Base-by-base conservation (phyloP, 495 filamentous ascomycete genomes). In the Niebla homalea region DNA sequence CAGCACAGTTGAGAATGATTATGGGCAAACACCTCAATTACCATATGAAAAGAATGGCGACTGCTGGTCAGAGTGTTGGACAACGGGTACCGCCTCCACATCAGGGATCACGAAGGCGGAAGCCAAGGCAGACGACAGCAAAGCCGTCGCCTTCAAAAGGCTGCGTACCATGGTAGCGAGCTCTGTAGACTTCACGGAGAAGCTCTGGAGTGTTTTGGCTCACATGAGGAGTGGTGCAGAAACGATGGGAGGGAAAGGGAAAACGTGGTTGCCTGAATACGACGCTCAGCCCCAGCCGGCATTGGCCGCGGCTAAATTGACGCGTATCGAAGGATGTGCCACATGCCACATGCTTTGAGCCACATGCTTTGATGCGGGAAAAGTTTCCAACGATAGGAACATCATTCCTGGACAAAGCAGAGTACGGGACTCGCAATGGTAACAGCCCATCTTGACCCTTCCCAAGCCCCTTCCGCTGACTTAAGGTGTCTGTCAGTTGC, bases 401-500 rank as follows among this genome's bases (percentile, higher is more conserved):
- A 32, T 32, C n/a, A 42, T 42, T 42, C 8, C 18, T 22, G 18
- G 39, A 42, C 18, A 19, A 42, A 19, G 8, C 15, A 15, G 39
- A 42, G 3, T 7, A 7, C 18, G 15, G 12, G 15, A 19, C 11
- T 42, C 38, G 18, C 29, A 39, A 22, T 23, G 4, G 32, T 22
- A 15, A 4, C 2, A n/a, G 11, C 2, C 1, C 3, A 29, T 11
- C 2, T 0, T 16, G 16, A 19, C 19, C 16, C 1, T 23, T 42
- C 29, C 29, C 29, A 12, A 7, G 1, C 7, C 14, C 7, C 29
- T 32, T 12, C 2, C 7, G 35, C 40, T 48, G 32, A 53, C 14
- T 39, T 6, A 4, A n/a, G 2, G 22, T 49, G 7, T 12, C 29
- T 12, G 16, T 22, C 21, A 96, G 92, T 71, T 98, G 52, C 92